phyloP scores from a whole-genome alignment of 352 stramenopile species.

The Phytopythium chamaehyphon region DNA sequence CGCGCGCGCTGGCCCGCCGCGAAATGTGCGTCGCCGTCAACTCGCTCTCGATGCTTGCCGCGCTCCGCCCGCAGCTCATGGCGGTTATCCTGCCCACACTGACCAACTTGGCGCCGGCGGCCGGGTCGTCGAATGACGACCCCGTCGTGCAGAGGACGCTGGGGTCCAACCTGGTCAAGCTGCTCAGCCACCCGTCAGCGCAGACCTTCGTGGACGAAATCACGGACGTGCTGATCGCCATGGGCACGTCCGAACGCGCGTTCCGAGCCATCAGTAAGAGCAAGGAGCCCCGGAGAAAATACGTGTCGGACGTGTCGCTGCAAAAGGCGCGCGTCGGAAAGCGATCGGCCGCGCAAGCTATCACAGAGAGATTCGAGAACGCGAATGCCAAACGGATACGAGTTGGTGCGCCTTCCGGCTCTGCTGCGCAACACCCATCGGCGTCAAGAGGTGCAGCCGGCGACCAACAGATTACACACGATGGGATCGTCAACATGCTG shows the following conservation, averaged over 20 bases:
- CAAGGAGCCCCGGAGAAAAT: constrained; percentile 70
- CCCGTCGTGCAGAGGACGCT: constrained; percentile 52
- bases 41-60: constrained; percentile 57
- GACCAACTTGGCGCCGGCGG: constrained; percentile 25
- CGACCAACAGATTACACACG: constrained; percentile 39
- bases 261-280: constrained; percentile 79
- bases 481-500: constrained; percentile 75
- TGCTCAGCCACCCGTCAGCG: constrained; percentile 56
- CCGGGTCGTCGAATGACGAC: constrained; percentile 20
- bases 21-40: constrained; percentile 66
- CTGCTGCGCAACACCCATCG: constrained; percentile 4
- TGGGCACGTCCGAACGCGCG: constrained; percentile 65
- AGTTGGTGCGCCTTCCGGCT: constrained; percentile 18
- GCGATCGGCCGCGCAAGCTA: constrained; percentile 52
- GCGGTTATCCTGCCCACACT: constrained; percentile 45
- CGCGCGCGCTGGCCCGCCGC: constrained; percentile 29
- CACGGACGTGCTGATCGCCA: constrained; percentile 64
- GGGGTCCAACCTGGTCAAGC: constrained; percentile 64
- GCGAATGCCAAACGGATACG: constrained; percentile 43
- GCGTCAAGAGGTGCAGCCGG: constrained; percentile 4
- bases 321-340: constrained; percentile 63
- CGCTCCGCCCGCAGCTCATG: constrained; percentile 60
- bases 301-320: constrained; percentile 69
- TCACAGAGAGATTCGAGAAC: constrained; percentile 58
- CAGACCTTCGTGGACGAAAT: constrained; percentile 65